Evolutionary conservation across 495 filamentous ascomycete species (phyloP).

Genomic region (Neurospora hispaniola): DNA sequence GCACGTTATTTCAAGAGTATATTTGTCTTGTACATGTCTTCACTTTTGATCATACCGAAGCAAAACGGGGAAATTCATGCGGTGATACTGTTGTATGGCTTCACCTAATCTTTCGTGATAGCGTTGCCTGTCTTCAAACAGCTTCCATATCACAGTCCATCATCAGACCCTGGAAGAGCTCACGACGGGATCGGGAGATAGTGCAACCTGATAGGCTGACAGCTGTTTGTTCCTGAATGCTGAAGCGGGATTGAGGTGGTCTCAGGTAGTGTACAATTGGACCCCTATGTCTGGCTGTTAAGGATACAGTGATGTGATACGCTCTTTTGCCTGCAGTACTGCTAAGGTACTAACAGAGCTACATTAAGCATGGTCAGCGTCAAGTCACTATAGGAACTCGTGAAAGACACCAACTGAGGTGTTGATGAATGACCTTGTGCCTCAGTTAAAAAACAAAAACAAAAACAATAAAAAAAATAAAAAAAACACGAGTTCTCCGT

Average conservation of each 20-base stretch:
- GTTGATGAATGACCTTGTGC: not conserved
- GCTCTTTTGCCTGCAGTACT: not conserved
- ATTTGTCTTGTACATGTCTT: not conserved
- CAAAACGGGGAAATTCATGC: not conserved
- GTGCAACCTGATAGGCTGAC: not conserved
- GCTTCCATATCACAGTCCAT: not conserved
- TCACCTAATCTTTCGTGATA: too few relatives aligned
- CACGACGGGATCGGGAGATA: not conserved
- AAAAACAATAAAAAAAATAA: too few relatives aligned
- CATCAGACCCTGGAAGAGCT: not conserved
- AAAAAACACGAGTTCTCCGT: too few relatives aligned
- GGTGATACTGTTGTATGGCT: not conserved
- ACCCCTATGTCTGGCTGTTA: not conserved
- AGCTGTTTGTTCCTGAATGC: not conserved
- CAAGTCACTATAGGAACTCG: not conserved
- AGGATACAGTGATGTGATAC: not conserved
- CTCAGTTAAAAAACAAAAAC: not conserved
- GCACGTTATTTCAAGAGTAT: not conserved
- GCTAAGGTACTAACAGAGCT: not conserved
- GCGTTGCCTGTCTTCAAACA: not conserved
- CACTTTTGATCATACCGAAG: not conserved
- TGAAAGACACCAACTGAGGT: not conserved
- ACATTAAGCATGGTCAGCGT: not conserved
- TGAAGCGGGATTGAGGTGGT: not conserved
- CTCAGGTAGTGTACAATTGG: not conserved